phyloP scores from a whole-genome alignment of 257 asterid species.

The Orobanche coerulescens region DNA sequence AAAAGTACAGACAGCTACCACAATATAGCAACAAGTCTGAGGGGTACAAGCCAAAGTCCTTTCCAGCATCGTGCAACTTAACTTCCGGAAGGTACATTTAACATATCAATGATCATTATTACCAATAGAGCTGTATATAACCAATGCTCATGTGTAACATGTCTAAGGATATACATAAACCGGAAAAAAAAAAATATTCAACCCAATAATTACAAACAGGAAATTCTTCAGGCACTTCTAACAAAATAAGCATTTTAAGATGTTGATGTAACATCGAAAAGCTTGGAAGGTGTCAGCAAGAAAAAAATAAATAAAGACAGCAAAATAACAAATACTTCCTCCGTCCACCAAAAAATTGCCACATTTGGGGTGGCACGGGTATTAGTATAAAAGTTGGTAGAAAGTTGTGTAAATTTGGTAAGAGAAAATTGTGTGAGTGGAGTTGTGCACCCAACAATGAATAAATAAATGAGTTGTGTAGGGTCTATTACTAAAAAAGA shows the following conservation, averaged over 20 bases:
- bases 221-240: background rate
- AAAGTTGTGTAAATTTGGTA: too few relatives aligned
- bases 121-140: constrained; percentile 2
- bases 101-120: constrained; percentile 11
- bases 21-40: background rate
- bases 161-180: background rate
- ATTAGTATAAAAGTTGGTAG: too few relatives aligned
- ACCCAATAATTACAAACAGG: background rate
- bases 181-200: background rate
- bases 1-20: background rate
- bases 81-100: background rate
- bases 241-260: background rate
- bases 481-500: too few relatives aligned
- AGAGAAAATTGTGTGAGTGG: too few relatives aligned
- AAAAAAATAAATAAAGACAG: background rate
- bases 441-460: too few relatives aligned
- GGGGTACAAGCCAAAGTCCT: constrained; percentile 1
- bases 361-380: too few relatives aligned
- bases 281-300: background rate
- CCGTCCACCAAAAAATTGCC: too few relatives aligned
- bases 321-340: background rate
- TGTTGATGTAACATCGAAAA: background rate
- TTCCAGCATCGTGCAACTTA: constrained; percentile 1
- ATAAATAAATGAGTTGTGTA: too few relatives aligned
- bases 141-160: constrained; percentile 8